A percentile compares a stretch with the other conserved stretches of the same genome.
Evolutionary conservation across 1,284 basidiomycete species (phyloP).

Genomic region (Lentinula novae-zelandiae): DNA sequence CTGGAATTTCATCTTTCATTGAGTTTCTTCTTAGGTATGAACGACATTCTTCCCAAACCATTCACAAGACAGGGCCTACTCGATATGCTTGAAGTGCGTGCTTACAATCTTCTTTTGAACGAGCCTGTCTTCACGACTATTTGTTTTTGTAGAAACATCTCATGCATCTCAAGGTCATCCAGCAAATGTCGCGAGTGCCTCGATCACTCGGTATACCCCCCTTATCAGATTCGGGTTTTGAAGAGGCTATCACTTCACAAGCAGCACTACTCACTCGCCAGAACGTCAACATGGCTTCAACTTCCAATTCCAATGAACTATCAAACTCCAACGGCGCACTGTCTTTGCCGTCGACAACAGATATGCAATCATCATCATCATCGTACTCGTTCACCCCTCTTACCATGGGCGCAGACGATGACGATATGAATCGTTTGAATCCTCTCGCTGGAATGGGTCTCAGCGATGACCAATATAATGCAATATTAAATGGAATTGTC

Average conservation of each 20-base stretch:
- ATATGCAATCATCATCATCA: slow-evolving; percentile 7
- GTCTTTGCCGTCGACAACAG: neutral
- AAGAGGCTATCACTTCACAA: slow-evolving; percentile 44
- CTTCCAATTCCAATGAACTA: neutral
- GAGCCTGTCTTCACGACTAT: neutral
- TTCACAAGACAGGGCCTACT: slow-evolving; percentile 91
- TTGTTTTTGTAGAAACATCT: slow-evolving; percentile 73
- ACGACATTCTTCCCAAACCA: slow-evolving; percentile 95
- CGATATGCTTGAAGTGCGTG: slow-evolving; percentile 82
- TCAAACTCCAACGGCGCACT: neutral
- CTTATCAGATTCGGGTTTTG: slow-evolving; percentile 58
- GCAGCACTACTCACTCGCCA: slow-evolving; percentile 19
- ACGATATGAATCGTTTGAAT: slow-evolving; percentile 58
- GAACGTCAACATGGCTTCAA: neutral
- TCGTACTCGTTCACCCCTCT: slow-evolving; percentile 15
- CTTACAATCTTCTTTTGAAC: neutral
- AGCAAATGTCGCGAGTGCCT: slow-evolving; percentile 72
- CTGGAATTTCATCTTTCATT: neutral
- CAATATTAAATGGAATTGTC: slow-evolving; percentile 64
- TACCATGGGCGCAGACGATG: slow-evolving; percentile 24
- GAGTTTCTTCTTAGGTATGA: slow-evolving; percentile 65
- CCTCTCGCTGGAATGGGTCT: slow-evolving; percentile 73
- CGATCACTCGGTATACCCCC: slow-evolving; percentile 72
- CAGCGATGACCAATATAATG: slow-evolving; percentile 71
- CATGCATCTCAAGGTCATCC: slow-evolving; percentile 88